A percentile compares a stretch with the other conserved stretches of the same genome.
These are phyloP conservation scores for Friedmanniomyces endolithicus DNA, from an alignment of 495 filamentous ascomycete genomes.

Conservation along the genomic window DNA sequence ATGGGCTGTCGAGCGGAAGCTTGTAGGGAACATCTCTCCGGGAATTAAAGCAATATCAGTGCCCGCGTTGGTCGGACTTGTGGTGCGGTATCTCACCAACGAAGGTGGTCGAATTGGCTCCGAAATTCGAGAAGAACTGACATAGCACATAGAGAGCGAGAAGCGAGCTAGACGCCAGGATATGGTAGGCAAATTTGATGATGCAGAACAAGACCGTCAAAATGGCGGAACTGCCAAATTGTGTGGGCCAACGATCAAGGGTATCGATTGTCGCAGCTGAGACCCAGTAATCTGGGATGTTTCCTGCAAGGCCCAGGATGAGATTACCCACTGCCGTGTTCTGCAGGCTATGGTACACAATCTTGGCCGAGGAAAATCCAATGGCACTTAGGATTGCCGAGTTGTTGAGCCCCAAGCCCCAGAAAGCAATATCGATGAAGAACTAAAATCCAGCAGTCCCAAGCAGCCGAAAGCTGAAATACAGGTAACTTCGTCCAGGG, in stretches of 20 bases:
- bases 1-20: background rate
- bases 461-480: too few species aligned
- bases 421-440: conserved; percentile 4
- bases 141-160: conserved; percentile 27
- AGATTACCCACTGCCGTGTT: conserved; percentile 64
- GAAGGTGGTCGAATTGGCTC: background rate
- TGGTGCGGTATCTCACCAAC: too few species aligned
- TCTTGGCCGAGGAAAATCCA: conserved; percentile 47
- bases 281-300: conserved; percentile 72
- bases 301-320: conserved; percentile 39
- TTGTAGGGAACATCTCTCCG: background rate
- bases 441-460: conserved; percentile 1
- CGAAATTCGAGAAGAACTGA: conserved; percentile 33
- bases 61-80: too few species aligned
- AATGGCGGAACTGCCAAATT: conserved; percentile 61
- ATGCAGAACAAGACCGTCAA: conserved; percentile 62
- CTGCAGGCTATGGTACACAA: conserved; percentile 52
- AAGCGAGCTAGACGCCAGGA: conserved; percentile 24
- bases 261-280: conserved; percentile 57
- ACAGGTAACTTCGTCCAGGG: too few species aligned
- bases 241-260: conserved; percentile 67
- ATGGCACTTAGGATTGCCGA: conserved; percentile 52
- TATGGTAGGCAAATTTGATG: conserved; percentile 60
- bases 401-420: background rate
- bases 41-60: too few species aligned